These are phyloP conservation scores for Collybiopsis confluens DNA, from an alignment of 768 basidiomycete species.

Conservation along the genomic window DNA sequence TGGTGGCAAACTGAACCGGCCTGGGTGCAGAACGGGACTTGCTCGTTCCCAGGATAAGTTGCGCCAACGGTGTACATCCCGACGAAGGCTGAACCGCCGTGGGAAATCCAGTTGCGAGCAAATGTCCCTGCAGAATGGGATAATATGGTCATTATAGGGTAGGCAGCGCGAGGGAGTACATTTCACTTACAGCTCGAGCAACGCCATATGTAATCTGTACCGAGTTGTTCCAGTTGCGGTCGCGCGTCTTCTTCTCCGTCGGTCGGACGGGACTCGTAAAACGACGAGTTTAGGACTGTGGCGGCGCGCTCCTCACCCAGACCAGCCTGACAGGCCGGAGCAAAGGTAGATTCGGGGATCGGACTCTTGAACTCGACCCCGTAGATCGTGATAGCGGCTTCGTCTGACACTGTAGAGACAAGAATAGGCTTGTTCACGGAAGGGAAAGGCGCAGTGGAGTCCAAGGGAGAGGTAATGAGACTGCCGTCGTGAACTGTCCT, in stretches of 20 bases:
- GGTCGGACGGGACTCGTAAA: conserved; percentile 36
- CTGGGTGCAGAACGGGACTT: conserved; percentile 50
- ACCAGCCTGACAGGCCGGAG: conserved; percentile 31
- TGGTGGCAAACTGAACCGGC: conserved; percentile 68
- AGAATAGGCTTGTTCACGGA: conserved; percentile 61
- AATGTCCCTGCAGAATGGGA: too few relatives aligned
- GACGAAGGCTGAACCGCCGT: conserved; percentile 65
- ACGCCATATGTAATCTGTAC: conserved; percentile 68
- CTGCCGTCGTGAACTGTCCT: conserved; percentile 64
- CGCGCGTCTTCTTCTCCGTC: conserved; percentile 42
- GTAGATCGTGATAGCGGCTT: conserved; percentile 67
- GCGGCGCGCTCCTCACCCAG: conserved; percentile 45
- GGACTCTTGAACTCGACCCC: conserved; percentile 27
- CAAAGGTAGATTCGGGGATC: conserved; percentile 36
- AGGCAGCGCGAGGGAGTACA: too few relatives aligned
- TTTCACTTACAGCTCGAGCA: conserved; percentile 71
- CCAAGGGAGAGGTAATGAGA: conserved; percentile 65
- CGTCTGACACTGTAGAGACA: conserved; percentile 66
- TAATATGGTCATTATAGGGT: too few relatives aligned
- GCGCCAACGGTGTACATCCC: conserved; percentile 63
- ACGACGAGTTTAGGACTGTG: conserved; percentile 37
- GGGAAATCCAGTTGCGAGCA: conserved; percentile 58
- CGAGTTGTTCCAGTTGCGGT: conserved; percentile 50
- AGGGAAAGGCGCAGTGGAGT: conserved; percentile 58
- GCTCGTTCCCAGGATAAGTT: conserved; percentile 66